These are phyloP conservation scores for Grigorovia yakushimaensis DNA, from an alignment of 805 yeast genomes.

Conservation along the genomic window DNA sequence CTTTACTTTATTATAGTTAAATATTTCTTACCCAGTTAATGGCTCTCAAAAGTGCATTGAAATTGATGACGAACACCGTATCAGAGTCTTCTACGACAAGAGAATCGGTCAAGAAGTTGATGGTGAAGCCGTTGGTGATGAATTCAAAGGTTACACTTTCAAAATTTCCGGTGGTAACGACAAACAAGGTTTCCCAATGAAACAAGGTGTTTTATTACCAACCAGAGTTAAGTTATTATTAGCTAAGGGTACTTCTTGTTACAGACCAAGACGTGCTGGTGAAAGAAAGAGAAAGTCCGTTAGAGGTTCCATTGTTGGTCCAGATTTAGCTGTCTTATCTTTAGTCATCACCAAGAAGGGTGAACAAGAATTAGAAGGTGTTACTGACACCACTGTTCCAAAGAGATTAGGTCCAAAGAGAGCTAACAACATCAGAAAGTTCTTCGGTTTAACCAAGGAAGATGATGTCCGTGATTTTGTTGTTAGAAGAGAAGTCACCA, in stretches of 20 bases:
- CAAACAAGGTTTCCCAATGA: constrained; percentile 99
- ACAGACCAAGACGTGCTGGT: constrained; percentile 99
- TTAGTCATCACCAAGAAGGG: constrained; percentile 95
- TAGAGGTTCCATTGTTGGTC: constrained; percentile 98
- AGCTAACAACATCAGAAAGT: constrained; percentile 99
- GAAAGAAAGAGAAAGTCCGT: constrained; percentile 99
- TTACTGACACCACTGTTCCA: constrained; percentile 90
- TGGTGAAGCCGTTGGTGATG: constrained; percentile 97
- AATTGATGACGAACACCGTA: constrained; percentile 97
- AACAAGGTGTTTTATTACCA: constrained; percentile 99
- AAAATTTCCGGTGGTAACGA: constrained; percentile 99
- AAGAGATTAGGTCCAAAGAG: constrained; percentile 99
- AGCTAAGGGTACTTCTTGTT: constrained; percentile 92
- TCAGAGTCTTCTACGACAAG: constrained; percentile 97
- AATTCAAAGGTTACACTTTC: constrained; percentile 98
- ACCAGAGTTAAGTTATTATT: constrained; percentile 96
- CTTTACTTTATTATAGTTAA: constrained; percentile 48
- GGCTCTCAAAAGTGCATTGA: constrained; percentile 98
- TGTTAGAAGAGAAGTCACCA: constrained; percentile 95
- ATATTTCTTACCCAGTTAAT: constrained; percentile 99
- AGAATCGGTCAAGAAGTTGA: constrained; percentile 99
- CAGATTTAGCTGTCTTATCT: constrained; percentile 92
- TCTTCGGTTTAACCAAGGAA: constrained; percentile 70
- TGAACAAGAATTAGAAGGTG: constrained; percentile 89
- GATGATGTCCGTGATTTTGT: constrained; percentile 65